Base-by-base conservation (phyloP, 805 yeast genomes). In the Pichia thaimueangensis region DNA sequence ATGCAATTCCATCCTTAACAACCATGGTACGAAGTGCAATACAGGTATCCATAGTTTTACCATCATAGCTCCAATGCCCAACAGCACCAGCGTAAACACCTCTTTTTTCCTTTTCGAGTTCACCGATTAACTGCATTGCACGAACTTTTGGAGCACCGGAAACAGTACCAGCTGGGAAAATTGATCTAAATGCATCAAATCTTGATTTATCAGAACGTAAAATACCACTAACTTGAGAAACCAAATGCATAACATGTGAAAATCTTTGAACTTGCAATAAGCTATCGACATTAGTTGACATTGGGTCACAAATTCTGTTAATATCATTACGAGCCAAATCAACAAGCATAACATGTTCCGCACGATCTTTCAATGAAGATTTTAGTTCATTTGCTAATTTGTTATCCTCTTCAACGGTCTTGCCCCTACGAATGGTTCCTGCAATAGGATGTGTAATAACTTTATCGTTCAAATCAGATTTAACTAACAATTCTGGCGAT, bases 61-160 rank as follows among this genome's bases (percentile, higher is more conserved):
- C 87, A 56, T 88, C 96, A 60, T 89, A 93, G 1, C 96, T 88
- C 96, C 97, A 93, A 60, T 85, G 84, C 7, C 99, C 98, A 16
- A 93, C 97, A 2, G 98, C 98, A 48, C 98, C 98, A 0, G 99
- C 98, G 59, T 93, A 93, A 8, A 91, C 89, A 35, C 97, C 98
- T 58, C 98, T 74, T 57, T 87, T 86, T 59, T 91, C 97, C 47
- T 77, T 74, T 60, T 93, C 98, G 37, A 91, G 67, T 60, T 86
- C 95, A 29, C 85, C 83, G 54, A 93, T 87, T 34, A 93, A 70
- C 63, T 89, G 94, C 97, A 93, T 93, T 9, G 98, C 98, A 55
- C 77, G 79, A 32, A 93, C 95, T 64, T 93, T 93, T 43, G 99
- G 99, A 2, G 99, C 97, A 30, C 99, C 99, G 43, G 94, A 82